Evolutionary conservation across 768 basidiomycete species (phyloP).

Genomic region (Podaxis mareebaensis): DNA sequence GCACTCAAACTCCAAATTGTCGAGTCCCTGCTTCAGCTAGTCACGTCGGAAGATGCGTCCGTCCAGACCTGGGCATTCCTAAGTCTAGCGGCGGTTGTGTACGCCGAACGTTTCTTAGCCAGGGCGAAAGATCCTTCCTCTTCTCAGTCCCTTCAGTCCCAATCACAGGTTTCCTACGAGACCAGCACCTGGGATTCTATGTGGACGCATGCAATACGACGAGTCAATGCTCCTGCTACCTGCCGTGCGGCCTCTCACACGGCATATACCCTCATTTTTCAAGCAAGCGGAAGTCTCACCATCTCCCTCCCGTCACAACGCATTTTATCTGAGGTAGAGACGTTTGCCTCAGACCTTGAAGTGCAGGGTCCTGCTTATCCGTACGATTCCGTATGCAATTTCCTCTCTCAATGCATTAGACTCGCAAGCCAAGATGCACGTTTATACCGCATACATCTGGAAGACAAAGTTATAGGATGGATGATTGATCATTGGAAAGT

Average conservation of each 20-base stretch:
- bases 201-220: slow-evolving; percentile 83
- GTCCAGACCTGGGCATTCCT: slow-evolving; percentile 88
- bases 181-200: slow-evolving; percentile 70
- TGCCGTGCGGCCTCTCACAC: slow-evolving; percentile 82
- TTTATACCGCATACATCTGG: slow-evolving; percentile 81
- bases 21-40: slow-evolving; percentile 53
- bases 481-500: slow-evolving; percentile 70
- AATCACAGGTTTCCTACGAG: slow-evolving; percentile 21
- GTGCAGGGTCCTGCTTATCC: slow-evolving; percentile 89
- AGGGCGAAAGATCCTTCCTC: slow-evolving; percentile 17
- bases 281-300: slow-evolving; percentile 10
- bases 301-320: slow-evolving; percentile 50
- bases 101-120: slow-evolving; percentile 38
- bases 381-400: slow-evolving; percentile 86
- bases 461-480: slow-evolving; percentile 86
- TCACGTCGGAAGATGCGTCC: slow-evolving; percentile 61
- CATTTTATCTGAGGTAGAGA: slow-evolving; percentile 73
- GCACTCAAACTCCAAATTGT: slow-evolving; percentile 59
- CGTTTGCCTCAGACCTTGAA: slow-evolving; percentile 78
- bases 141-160: slow-evolving; percentile 11
- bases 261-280: slow-evolving; percentile 49
- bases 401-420: slow-evolving; percentile 68
- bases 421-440: slow-evolving; percentile 81
- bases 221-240: slow-evolving; percentile 62
- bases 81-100: slow-evolving; percentile 72